A percentile compares a stretch with the other conserved stretches of the same genome.
phyloP scores from a whole-genome alignment of 106 monocot species.

The Vanilla planifolia region DNA sequence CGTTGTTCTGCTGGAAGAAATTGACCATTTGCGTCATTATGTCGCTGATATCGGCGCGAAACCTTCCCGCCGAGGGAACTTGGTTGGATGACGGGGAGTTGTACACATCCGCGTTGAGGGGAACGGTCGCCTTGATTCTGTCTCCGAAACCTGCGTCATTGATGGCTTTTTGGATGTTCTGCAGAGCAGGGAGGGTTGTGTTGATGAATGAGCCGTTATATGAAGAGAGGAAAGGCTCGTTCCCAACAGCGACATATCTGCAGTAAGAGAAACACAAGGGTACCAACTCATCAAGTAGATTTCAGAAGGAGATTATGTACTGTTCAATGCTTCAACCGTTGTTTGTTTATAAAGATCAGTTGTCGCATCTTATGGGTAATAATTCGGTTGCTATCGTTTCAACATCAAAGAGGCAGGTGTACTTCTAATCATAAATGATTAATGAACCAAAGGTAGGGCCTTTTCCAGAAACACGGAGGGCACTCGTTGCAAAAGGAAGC shows the following conservation, averaged over 20 bases:
- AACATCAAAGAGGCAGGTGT: no score
- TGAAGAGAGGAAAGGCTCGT: slow-evolving; percentile 50
- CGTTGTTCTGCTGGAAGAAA: slow-evolving; percentile 27
- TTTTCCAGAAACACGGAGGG: no score
- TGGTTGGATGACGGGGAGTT: slow-evolving; percentile 17
- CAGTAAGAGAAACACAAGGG: not conserved
- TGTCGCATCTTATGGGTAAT: no score
- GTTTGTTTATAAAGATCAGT: no score
- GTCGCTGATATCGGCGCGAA: slow-evolving; percentile 30
- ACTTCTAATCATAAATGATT: no score
- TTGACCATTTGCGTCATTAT: slow-evolving; percentile 33
- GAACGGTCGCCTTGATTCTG: slow-evolving; percentile 45
- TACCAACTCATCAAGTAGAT: no score
- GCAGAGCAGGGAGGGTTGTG: slow-evolving; percentile 42
- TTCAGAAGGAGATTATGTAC: no score
- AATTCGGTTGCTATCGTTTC: no score
- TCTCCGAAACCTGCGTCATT: slow-evolving; percentile 37
- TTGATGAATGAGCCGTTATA: slow-evolving; percentile 45
- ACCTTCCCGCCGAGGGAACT: slow-evolving; percentile 35
- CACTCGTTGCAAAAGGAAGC: no score
- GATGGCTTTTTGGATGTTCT: slow-evolving; percentile 59
- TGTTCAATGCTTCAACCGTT: no score
- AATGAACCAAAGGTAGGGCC: no score
- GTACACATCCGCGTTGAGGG: slow-evolving; percentile 58
- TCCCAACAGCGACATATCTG: slow-evolving; percentile 67